These are phyloP conservation scores for Cladosporium phlei DNA, from an alignment of 2,329 filamentous ascomycete genomes.

Conservation along the genomic window DNA sequence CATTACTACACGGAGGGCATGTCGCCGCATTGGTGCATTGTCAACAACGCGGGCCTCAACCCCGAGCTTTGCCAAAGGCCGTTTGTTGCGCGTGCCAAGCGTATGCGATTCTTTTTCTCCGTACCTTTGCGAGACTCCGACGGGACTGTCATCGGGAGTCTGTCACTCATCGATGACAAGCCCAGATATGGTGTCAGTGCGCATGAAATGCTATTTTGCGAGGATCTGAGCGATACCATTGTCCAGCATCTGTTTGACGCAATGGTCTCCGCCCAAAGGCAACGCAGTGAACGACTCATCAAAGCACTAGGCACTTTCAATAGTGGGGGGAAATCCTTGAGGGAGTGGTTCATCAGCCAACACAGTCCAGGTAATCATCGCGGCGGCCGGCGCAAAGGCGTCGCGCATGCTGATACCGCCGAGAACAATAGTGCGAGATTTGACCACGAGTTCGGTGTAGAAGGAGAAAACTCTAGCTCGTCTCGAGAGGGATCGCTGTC, in stretches of 20 bases:
- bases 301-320: conserved; percentile 49
- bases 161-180: conserved; percentile 51
- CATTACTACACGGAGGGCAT: conserved; percentile 17
- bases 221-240: conserved; percentile 53
- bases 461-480: background rate
- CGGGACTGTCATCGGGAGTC: conserved; percentile 56
- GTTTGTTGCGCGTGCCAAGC: conserved; percentile 15
- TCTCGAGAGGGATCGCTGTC: background rate
- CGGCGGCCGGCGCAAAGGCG: conserved; percentile 5
- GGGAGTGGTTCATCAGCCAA: conserved; percentile 28
- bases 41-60: conserved; percentile 22
- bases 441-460: conserved; percentile 19
- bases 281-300: conserved; percentile 50
- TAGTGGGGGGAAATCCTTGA: conserved; percentile 20
- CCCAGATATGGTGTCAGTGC: conserved; percentile 50
- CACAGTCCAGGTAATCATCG: conserved; percentile 16
- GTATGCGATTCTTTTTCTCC: conserved; percentile 47
- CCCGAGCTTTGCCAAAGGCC: conserved; percentile 1
- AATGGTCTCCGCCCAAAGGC: conserved; percentile 47
- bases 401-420: background rate
- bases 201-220: conserved; percentile 51
- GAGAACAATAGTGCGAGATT: conserved; percentile 5
- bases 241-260: conserved; percentile 58
- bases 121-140: conserved; percentile 57
- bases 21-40: conserved; percentile 22